phyloP scores from a whole-genome alignment of 1,284 basidiomycete genomes.

The Heterobasidion annosum region DNA sequence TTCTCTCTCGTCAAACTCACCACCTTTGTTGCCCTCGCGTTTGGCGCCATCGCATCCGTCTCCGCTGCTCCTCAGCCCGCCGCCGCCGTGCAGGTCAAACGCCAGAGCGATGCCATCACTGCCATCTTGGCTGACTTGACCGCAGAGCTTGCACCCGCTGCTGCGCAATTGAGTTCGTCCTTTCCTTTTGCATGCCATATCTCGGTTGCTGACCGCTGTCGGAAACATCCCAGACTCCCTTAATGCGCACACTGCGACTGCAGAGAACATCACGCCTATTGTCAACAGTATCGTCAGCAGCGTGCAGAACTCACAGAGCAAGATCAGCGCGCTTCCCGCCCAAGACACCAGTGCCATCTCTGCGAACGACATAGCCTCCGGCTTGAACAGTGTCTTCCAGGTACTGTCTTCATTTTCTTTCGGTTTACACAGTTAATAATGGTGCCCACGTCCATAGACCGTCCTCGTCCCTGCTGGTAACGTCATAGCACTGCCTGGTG shows the following conservation, averaged over 20 bases:
- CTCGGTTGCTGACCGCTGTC: too few species aligned
- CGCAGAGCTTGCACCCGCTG: neutral
- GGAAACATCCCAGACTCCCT: neutral
- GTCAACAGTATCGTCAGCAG: neutral
- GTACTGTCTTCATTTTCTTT: neutral
- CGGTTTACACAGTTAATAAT: neutral
- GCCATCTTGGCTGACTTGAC: neutral
- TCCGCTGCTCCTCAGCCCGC: constrained; percentile 9
- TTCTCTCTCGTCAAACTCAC: constrained; percentile 7
- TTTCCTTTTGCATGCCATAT: neutral
- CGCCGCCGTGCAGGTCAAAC: constrained; percentile 1
- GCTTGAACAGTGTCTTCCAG: neutral
- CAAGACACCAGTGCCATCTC: neutral
- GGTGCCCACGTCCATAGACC: neutral
- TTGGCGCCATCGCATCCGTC: constrained; percentile 13
- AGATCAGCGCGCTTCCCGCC: neutral
- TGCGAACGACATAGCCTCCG: neutral
- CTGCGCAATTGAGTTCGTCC: neutral
- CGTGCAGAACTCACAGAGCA: neutral
- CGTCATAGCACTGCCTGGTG: neutral
- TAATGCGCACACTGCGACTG: neutral
- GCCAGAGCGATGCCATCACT: neutral
- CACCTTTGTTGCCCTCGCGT: constrained; percentile 11
- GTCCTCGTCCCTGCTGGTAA: neutral
- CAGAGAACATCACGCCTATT: constrained; percentile 1